Conservation (phyloP, 2,329 filamentous ascomycete genomes). For the Calonectria hawksworthii region DNA sequence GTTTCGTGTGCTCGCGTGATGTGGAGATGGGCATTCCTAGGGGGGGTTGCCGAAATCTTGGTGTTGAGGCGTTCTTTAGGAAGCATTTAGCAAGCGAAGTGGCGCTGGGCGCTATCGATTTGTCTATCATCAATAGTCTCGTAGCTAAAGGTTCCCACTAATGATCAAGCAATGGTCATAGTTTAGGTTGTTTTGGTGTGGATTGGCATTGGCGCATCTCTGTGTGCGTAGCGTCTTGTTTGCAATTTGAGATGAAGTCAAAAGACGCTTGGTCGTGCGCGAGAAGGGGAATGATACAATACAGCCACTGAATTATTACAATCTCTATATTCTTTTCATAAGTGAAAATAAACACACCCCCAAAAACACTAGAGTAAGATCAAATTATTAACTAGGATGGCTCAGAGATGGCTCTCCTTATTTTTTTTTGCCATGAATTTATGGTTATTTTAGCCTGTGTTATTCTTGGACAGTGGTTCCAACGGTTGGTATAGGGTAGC, state of each 20-base stretch:
- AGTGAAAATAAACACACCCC: not conserved
- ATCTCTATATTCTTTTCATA: not conserved
- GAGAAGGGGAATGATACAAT: not conserved
- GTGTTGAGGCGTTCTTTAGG: not conserved
- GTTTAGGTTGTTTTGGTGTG: not conserved
- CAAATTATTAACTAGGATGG: not conserved
- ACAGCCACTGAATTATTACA: not conserved
- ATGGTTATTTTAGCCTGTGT: not conserved
- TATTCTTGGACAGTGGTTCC: not conserved
- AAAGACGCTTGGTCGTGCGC: not conserved
- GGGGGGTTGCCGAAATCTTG: slow-evolving; percentile 3
- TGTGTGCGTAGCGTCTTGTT: not conserved
- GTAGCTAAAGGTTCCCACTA: not conserved
- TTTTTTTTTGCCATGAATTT: not conserved
- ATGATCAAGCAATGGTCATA: not conserved
- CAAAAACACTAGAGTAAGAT: not conserved
- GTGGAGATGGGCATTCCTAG: not conserved
- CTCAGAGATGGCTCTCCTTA: not conserved
- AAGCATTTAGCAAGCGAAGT: not conserved
- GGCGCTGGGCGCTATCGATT: slow-evolving; percentile 4
- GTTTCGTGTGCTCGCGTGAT: not conserved
- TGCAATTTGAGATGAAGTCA: not conserved
- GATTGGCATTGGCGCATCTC: not conserved
- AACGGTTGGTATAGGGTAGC: slow-evolving; percentile 9
- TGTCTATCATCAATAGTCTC: not conserved